Evolutionary conservation across 352 stramenopile genomes (phyloP), one percentile per base, ranked within the genome.

Genomic region (Phytophthora sp.): DNA sequence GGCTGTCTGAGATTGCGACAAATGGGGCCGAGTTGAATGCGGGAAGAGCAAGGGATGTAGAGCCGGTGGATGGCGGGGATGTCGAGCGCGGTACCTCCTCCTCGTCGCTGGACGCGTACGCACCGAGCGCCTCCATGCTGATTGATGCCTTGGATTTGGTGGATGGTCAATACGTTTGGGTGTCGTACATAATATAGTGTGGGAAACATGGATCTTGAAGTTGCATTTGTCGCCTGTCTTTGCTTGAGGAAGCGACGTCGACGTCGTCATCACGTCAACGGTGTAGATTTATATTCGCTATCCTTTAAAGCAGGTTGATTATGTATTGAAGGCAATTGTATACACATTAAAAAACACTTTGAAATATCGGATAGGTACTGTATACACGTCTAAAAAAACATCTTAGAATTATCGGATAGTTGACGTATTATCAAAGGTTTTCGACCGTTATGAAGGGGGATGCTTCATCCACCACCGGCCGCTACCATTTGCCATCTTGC

Each of bases 11-110:
- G 9, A 70, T 53, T 2, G 63, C 50, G 3, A 90, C 70, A 16
- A 80, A 59, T 26, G 82, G 82, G 38, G 80, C 77, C 29, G 82
- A 89, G 63, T 91, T 88, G 23, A 91, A 70, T 9, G 69, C 46
- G 9, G 76, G 79, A 6, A 89, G 64, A 53, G 53, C 18, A 2
- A 75, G 18, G 4, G 46, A 18, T 31, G 55, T 2, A 26, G 57
- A 55, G n/a, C 71, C 44, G 55, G 49, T 66, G 36, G 53, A 66
- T n/a, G 38, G 47, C 7, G 49, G 26, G 3, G 57, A 45, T 5
- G 21, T 20, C 16, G 57, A 31, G 41, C 29, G 39, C 4, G 52
- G 23, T 0, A 44, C 15, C 18, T 50, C 44, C 21, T 87, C 76
- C 1, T 87, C 79, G 41, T 85, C 79, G 57, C 79, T 87, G 27